phyloP scores from a whole-genome alignment of 2,329 filamentous ascomycete species.

The Alternaria infectoria region DNA sequence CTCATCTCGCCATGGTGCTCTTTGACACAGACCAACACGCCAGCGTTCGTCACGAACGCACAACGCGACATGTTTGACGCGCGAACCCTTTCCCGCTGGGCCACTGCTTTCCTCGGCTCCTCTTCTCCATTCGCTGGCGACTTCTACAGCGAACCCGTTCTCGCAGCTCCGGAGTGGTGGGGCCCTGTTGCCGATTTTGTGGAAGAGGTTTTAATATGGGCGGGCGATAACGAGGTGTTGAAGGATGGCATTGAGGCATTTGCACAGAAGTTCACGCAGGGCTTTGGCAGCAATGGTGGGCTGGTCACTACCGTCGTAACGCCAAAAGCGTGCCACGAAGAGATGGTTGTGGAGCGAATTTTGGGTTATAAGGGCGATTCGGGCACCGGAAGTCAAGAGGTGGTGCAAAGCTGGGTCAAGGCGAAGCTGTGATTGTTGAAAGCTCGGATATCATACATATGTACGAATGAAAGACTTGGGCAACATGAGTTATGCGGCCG shows the following conservation, averaged over 20 bases:
- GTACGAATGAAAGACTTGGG: neutral
- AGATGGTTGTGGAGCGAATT: constrained; percentile 51
- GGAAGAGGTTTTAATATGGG: constrained; percentile 59
- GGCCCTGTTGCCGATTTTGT: constrained; percentile 53
- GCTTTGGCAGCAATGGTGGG: constrained; percentile 40
- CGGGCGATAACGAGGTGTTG: constrained; percentile 63
- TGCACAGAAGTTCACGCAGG: constrained; percentile 54
- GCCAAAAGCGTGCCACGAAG: constrained; percentile 49
- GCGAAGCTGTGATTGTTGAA: constrained; percentile 37
- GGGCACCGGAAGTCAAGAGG: constrained; percentile 43
- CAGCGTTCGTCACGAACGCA: constrained; percentile 54
- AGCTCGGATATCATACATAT: neutral
- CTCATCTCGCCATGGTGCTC: constrained; percentile 66
- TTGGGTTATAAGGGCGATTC: constrained; percentile 48
- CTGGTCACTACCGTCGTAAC: constrained; percentile 46
- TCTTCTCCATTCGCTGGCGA: constrained; percentile 55
- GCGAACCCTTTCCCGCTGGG: constrained; percentile 54
- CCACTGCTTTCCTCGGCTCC: constrained; percentile 55
- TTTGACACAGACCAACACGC: constrained; percentile 54
- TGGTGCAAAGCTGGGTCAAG: constrained; percentile 49
- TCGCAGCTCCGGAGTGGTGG: constrained; percentile 62
- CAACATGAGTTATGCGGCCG: neutral
- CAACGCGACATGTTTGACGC: constrained; percentile 59
- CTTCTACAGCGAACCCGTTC: constrained; percentile 60
- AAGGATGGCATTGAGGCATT: constrained; percentile 63